Evolutionary conservation across 1,284 basidiomycete genomes (phyloP), one percentile per base, ranked within the genome.

Genomic region (Cerrena zonata): DNA sequence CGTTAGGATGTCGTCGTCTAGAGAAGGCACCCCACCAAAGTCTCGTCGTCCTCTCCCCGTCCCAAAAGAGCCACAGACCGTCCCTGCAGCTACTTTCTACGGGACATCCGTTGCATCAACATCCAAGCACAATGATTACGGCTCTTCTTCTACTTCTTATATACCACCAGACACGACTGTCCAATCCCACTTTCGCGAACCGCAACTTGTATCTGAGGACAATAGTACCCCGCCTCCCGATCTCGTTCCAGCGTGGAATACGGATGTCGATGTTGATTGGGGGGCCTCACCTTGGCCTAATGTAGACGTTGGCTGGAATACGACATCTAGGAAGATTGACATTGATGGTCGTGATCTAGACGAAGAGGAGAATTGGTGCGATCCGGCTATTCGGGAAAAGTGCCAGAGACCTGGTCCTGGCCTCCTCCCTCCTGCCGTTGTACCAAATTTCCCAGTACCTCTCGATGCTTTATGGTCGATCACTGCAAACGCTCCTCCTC

Each of bases 281-380:
- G 52, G 42, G 15, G 45, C 19, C 18, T 48, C 22, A 13, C 43
- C 24, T 61, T 57, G 61, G 44, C 39, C 30, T 59, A 57, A 30
- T 41, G 50, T 1, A 40, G 37, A 54, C 36, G 19, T 5, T 15
- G n/a, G 34, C 5, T 1, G 54, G 61, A 7, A 11, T 18, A 22
- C 2, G 18, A 12, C 41, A 4, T 56, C 58, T 4, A 66, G 62
- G 48, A 66, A 66, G 30, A 60, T 72, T 36, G 61, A 56, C 50
- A 83, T 87, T 58, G 76, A 78, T 64, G 82, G 78, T 4, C 72
- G 84, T 45, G 71, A 73, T 50, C 68, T 68, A 4, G 62, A 70
- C 2, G 82, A 86, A 61, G 86, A 89, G 65, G 64, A 65, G 21
- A 68, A 70, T 40, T 89, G 86, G 87, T 89, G 81, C 79, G 77